Evolutionary conservation across 257 asterid species (phyloP), one percentile per base, ranked within the genome.

Genomic region (Capsicum rhomboideum): DNA sequence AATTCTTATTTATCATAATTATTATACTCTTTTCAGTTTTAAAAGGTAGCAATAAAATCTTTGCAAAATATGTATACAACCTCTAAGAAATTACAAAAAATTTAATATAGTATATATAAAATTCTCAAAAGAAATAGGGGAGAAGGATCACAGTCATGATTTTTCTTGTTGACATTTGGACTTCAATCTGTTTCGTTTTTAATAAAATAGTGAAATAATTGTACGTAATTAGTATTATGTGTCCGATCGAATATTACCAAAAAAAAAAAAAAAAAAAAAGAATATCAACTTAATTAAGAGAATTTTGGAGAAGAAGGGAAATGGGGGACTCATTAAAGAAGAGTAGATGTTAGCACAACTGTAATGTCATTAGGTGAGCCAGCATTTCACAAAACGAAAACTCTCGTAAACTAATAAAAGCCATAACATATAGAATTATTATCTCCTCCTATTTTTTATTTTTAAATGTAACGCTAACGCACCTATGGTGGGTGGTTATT

Each of bases 351-450:
- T 87, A 86, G 87, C 58, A 75, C 85, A 81, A 46, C 83, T 85
- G 82, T 83, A 21, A 64, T 88, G 89, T 80, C 89, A 85, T 89
- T 89, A 86, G 94, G 94, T 89, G 90, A 87, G 69, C 87, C 64
- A 84, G 84, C 88, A 87, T 40, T 34, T 61, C 53, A 78, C 80
- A 9, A 77, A 74, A 61, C 34, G 18, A n/a, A 12, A 18, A 53
- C 77, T 86, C 83, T 84, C 84, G 59, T 67, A 20, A 42, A 63
- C 89, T 63, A 8, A 18, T 52, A 20, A 34, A 72, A 31, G 13
- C 75, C 75, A 67, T 3, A 31, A 29, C 20, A 31, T 1, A 31
- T 1, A 67, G 0, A n/a, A 44, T 63, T 63, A 63, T 28, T 63
- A 61, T 63, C 26, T 11, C 40, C 40, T 34, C 40, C 37, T 34